These are phyloP conservation scores for Trichoderma breve DNA, from an alignment of 2,329 filamentous ascomycete species.

Conservation along the genomic window DNA sequence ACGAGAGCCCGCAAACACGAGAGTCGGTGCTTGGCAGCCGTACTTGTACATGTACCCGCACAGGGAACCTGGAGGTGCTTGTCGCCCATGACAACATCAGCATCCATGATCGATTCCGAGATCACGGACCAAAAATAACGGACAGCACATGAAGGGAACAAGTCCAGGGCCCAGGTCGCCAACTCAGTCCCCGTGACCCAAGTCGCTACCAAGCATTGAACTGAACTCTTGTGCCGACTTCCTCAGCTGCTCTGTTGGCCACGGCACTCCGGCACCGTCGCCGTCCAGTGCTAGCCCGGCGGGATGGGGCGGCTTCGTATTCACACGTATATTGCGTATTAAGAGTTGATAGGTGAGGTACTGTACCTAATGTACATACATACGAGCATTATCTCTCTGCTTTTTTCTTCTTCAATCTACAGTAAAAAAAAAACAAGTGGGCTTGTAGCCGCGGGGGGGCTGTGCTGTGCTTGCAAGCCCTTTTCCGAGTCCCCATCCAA, in stretches of 20 bases:
- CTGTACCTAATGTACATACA: too few species aligned
- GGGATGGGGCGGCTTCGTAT: constrained; percentile 15
- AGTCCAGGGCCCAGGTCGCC: background rate
- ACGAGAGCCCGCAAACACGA: constrained; percentile 14
- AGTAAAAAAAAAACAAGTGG: background rate
- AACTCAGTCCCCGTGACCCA: background rate
- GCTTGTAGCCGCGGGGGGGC: background rate
- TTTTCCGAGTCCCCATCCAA: background rate
- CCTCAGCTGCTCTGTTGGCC: background rate
- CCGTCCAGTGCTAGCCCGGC: background rate
- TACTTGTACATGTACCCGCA: background rate
- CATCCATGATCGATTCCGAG: background rate
- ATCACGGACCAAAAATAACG: background rate
- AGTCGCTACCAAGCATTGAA: background rate
- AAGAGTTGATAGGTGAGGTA: background rate
- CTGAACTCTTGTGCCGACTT: background rate
- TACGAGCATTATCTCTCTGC: background rate
- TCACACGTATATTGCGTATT: background rate
- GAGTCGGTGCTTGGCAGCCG: background rate
- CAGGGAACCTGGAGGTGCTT: background rate
- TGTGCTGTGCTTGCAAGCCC: background rate
- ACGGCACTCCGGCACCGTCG: constrained; percentile 1
- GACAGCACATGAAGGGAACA: background rate
- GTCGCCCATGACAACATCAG: background rate
- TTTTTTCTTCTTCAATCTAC: background rate